A percentile compares a stretch with the other conserved stretches of the same genome.
These are phyloP conservation scores for Eimeria falciformis DNA, from an alignment of 169 alveolate genomes.

Conservation along the genomic window DNA sequence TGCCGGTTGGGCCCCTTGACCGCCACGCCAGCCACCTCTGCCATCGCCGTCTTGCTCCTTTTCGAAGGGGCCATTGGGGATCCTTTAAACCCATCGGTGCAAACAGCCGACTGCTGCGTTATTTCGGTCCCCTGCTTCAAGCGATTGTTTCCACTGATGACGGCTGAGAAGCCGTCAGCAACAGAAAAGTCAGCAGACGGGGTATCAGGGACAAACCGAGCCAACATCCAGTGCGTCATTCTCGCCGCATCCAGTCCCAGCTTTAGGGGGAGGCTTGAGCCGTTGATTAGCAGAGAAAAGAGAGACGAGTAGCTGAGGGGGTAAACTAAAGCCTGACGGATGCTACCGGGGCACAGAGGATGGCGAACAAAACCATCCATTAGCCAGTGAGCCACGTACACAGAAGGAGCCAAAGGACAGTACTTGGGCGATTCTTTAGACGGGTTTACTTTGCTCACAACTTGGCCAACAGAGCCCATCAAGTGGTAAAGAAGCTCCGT, in stretches of 20 bases:
- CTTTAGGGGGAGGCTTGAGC: conserved; percentile 89
- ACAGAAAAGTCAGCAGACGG: background rate
- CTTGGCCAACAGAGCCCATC: conserved; percentile 87
- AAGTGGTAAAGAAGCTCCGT: conserved; percentile 86
- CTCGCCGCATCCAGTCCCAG: conserved; percentile 90
- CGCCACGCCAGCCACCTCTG: background rate
- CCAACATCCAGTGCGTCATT: conserved; percentile 86
- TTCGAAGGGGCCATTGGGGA: no score
- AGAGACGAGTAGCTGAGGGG: conserved; percentile 85
- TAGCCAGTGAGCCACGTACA: conserved; percentile 91
- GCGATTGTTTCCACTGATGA: background rate
- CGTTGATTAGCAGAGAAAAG: conserved; percentile 88
- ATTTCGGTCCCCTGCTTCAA: background rate
- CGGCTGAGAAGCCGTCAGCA: background rate
- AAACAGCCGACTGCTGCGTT: background rate
- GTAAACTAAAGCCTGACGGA: conserved; percentile 84
- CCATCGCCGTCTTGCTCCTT: background rate
- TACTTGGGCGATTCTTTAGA: conserved; percentile 77
- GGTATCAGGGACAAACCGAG: conserved; percentile 28
- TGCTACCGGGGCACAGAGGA: conserved; percentile 90
- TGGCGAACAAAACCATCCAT: conserved; percentile 90
- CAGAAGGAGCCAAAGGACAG: conserved; percentile 86
- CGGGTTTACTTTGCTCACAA: conserved; percentile 76
- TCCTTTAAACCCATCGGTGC: no score
- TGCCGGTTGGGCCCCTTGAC: conserved; percentile 1